Conservation (phyloP, 2,329 filamentous ascomycete genomes). For the Metarhizium brunneum region DNA sequence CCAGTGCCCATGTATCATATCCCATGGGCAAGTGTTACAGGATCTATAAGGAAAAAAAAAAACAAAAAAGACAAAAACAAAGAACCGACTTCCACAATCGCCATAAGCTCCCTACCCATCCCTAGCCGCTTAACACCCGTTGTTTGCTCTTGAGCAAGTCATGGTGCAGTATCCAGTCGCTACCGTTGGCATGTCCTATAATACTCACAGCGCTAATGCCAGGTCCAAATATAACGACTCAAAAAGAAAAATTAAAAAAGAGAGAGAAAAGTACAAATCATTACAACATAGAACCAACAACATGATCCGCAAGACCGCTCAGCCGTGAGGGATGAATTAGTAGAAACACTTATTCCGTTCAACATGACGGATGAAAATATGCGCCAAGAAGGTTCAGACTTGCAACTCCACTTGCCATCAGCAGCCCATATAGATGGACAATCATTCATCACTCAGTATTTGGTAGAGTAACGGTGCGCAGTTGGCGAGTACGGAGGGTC, state of each 20-base stretch:
- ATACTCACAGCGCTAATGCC: neutral
- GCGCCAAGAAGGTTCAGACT: neutral
- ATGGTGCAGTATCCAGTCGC: neutral
- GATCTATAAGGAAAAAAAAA: neutral
- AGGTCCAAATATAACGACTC: neutral
- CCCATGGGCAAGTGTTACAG: neutral
- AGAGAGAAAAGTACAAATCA: slow-evolving; percentile 4
- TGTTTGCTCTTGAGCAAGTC: neutral
- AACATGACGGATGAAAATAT: neutral
- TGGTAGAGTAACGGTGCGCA: slow-evolving; percentile 33
- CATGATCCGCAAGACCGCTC: neutral
- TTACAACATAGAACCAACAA: slow-evolving; percentile 8
- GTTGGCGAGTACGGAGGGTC: slow-evolving; percentile 41
- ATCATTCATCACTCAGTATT: slow-evolving; percentile 28
- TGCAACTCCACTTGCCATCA: neutral
- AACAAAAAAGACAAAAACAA: neutral
- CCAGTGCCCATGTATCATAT: neutral
- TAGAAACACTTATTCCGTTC: neutral
- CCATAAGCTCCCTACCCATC: neutral
- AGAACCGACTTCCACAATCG: neutral
- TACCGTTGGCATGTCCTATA: neutral
- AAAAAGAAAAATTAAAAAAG: slow-evolving; percentile 2
- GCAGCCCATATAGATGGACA: neutral
- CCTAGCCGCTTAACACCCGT: neutral
- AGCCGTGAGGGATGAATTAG: neutral